Percentiles rank a stretch among this genome's conserved stretches.
Evolutionary conservation across 2,329 filamentous ascomycete genomes (phyloP).

Genomic region (Aspergillus ustus): DNA sequence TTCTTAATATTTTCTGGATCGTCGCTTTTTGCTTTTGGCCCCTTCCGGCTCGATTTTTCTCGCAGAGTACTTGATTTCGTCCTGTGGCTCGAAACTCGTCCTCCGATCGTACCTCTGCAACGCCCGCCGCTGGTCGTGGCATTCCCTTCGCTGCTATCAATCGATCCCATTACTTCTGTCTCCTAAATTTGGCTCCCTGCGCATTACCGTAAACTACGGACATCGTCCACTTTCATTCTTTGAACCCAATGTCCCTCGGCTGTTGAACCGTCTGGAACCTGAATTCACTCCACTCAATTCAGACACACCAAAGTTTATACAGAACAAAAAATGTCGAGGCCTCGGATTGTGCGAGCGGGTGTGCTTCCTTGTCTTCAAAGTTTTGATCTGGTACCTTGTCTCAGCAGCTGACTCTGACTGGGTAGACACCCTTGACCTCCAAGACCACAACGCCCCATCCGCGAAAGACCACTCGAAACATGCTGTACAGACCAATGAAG

Average conservation of each 20-base stretch:
- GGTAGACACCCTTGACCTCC: slow-evolving; percentile 90
- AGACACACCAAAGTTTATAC: slow-evolving; percentile 11
- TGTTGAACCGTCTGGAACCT: slow-evolving; percentile 23
- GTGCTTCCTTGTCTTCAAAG: slow-evolving; percentile 22
- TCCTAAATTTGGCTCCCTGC: slow-evolving; percentile 16
- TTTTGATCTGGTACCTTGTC: not conserved
- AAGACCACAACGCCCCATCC: slow-evolving; percentile 79
- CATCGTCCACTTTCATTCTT: slow-evolving; percentile 18
- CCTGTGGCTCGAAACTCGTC: slow-evolving; percentile 26
- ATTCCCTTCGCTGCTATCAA: slow-evolving; percentile 18
- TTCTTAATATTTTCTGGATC: slow-evolving; percentile 15
- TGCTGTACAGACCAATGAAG: slow-evolving; percentile 55
- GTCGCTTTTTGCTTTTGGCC: slow-evolving; percentile 20
- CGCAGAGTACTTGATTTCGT: slow-evolving; percentile 36
- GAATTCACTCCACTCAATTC: slow-evolving; percentile 10
- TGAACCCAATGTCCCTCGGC: slow-evolving; percentile 22
- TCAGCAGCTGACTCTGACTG: slow-evolving; percentile 3
- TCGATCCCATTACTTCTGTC: slow-evolving; percentile 15
- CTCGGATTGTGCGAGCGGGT: slow-evolving; percentile 53
- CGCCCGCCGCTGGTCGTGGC: slow-evolving; percentile 25
- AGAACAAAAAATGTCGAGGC: slow-evolving; percentile 44
- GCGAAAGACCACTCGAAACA: slow-evolving; percentile 77
- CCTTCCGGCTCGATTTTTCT: slow-evolving; percentile 24
- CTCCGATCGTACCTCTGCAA: slow-evolving; percentile 21
- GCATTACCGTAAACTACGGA: slow-evolving; percentile 9